Conservation (phyloP, 2,329 filamentous ascomycete genomes). For the Colletotrichum godetiae region DNA sequence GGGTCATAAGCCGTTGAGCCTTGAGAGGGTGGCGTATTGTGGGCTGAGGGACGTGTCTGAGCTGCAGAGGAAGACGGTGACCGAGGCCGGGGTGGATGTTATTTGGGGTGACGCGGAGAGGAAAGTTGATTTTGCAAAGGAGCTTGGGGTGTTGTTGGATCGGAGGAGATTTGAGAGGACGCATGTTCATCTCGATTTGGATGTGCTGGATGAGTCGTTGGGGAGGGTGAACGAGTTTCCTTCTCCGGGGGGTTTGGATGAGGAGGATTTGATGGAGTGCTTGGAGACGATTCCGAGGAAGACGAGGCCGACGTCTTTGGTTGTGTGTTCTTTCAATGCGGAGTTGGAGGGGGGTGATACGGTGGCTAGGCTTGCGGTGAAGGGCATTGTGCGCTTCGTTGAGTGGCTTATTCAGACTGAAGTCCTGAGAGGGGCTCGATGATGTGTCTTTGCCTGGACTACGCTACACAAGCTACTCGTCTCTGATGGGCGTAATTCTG, state of each 20-base stretch:
- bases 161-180: not conserved
- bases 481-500: no score
- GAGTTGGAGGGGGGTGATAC: constrained; percentile 6
- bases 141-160: not conserved
- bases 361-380: constrained; percentile 1
- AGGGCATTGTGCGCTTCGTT: not conserved
- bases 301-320: not conserved
- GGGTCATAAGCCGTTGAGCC: not conserved
- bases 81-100: not conserved
- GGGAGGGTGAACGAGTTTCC: constrained; percentile 1
- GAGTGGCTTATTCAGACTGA: not conserved
- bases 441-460: no score
- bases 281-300: not conserved
- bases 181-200: constrained; percentile 1
- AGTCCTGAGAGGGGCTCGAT: no score
- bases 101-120: constrained; percentile 11
- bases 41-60: constrained; percentile 1
- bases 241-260: not conserved
- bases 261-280: constrained; percentile 2
- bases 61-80: not conserved
- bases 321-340: constrained; percentile 13
- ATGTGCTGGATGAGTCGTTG: constrained; percentile 10
- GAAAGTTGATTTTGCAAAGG: constrained; percentile 23
- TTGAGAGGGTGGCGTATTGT: not conserved
- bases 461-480: no score